Evolutionary conservation across 169 alveolate species (phyloP).

Genomic region (Eimeria tenella): DNA sequence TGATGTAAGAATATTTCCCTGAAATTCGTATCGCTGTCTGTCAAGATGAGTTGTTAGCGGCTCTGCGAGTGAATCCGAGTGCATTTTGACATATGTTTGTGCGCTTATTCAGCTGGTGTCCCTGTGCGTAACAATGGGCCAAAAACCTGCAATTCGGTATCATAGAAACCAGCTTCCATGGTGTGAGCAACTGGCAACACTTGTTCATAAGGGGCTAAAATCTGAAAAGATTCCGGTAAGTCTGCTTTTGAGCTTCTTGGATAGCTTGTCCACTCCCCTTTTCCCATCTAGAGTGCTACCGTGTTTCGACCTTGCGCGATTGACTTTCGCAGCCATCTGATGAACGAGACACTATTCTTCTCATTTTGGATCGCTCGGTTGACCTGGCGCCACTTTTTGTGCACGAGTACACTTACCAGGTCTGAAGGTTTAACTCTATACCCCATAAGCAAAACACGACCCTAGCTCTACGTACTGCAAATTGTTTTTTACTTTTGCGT

Average conservation of each 20-base stretch:
- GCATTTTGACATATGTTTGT: too few species aligned
- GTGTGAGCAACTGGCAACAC: slow-evolving; percentile 65
- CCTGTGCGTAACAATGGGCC: slow-evolving; percentile 74
- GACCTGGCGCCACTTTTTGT: slow-evolving; percentile 77
- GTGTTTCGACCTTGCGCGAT: background rate
- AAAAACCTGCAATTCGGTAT: slow-evolving; percentile 77
- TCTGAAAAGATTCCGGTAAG: slow-evolving; percentile 28
- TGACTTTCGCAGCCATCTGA: slow-evolving; percentile 37
- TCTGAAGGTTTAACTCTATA: background rate
- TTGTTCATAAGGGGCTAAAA: slow-evolving; percentile 55
- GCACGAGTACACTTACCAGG: slow-evolving; percentile 82
- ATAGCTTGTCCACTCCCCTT: too few species aligned
- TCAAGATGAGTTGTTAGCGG: too few species aligned
- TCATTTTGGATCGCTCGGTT: slow-evolving; percentile 77
- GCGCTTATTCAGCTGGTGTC: slow-evolving; percentile 62
- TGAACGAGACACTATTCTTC: slow-evolving; percentile 27
- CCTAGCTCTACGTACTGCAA: too few species aligned
- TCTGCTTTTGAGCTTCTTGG: background rate
- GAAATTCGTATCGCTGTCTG: too few species aligned
- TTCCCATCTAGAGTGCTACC: background rate
- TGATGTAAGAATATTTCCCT: slow-evolving; percentile 11
- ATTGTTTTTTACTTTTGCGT: too few species aligned
- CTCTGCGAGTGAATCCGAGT: too few species aligned
- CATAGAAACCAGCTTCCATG: slow-evolving; percentile 57
- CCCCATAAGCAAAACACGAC: too few species aligned